Evolutionary conservation across 495 filamentous ascomycete genomes (phyloP), one percentile per base, ranked within the genome.

Genomic region (Parathielavia appendiculata): DNA sequence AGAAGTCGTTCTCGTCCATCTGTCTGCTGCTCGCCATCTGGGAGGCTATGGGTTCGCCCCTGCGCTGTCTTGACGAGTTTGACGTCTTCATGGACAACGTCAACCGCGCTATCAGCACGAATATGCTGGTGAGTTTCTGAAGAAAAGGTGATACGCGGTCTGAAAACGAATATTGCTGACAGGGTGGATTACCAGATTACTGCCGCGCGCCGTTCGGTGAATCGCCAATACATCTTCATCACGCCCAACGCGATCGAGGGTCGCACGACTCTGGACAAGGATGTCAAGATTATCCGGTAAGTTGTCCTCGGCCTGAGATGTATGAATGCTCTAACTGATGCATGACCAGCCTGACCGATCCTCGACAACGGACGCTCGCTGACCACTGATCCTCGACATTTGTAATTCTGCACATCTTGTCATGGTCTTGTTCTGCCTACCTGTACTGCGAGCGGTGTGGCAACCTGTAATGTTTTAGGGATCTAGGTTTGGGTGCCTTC

Each of bases 1-100:
- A 99, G 72, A 97, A 97, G 68, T 96, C 91, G 0, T 99, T 97
- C 74, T 95, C 92, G 1, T 93, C 91, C 13, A 92, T 97, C 56
- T 99, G 93, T 69, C 78, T 99, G 53, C 75, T 99, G 40, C 78
- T 99, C 32, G 81, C 89, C 19, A 85, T 98, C 20, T 98, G 93
- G 93, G 93, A 97, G 67, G 95, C 93, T 41, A 97, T 99, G 92
- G 92, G 92, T 8, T 90, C 88, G 12, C 92, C 92, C 0, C 85
- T 99, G 54, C 82, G 93, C 40, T 97, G 95, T 67, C 80, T 99
- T 49, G 93, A 99, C 72, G 93, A 99, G 73, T 99, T 97, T 66
- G 93, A 99, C 74, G 93, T 99, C 41, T 99, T 95, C 75, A 99
- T 99, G 93, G 93, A 99, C 65, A 88, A 85, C 61, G 90, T 97